Evolutionary conservation across 805 yeast genomes (phyloP).

Genomic region (Teunomyces pallodes): DNA sequence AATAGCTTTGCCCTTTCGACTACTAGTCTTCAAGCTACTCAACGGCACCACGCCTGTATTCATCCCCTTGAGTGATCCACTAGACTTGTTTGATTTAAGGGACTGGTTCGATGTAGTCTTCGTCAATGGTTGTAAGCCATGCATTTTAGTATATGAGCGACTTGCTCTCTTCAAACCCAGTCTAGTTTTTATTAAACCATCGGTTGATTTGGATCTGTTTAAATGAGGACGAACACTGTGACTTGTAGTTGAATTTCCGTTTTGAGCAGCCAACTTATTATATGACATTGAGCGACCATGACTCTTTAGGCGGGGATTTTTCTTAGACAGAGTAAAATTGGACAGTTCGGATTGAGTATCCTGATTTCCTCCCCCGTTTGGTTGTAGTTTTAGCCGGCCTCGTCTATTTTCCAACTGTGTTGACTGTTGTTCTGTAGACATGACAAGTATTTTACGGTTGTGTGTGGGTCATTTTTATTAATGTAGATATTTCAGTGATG

Average conservation of each 20-base stretch:
- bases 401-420: conserved; percentile 1
- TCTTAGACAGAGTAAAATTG: not conserved
- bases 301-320: not conserved
- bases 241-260: not conserved
- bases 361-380: not conserved
- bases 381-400: not conserved
- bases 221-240: conserved; percentile 26
- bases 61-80: conserved; percentile 32
- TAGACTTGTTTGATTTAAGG: conserved; percentile 29
- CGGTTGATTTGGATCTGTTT: conserved; percentile 41
- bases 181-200: conserved; percentile 29
- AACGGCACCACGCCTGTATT: conserved; percentile 9
- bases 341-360: not conserved
- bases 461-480: conserved; percentile 3
- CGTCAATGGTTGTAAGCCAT: conserved; percentile 37
- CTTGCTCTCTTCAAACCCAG: conserved; percentile 29
- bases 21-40: conserved; percentile 36
- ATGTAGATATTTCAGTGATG: not conserved
- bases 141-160: conserved; percentile 35
- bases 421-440: not conserved
- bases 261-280: not conserved
- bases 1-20: conserved; percentile 38
- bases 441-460: not conserved
- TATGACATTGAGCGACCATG: conserved; percentile 3
- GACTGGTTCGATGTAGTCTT: conserved; percentile 31